Base-by-base conservation (phyloP, 2,329 filamentous ascomycete genomes). In the Penicillium sp. region DNA sequence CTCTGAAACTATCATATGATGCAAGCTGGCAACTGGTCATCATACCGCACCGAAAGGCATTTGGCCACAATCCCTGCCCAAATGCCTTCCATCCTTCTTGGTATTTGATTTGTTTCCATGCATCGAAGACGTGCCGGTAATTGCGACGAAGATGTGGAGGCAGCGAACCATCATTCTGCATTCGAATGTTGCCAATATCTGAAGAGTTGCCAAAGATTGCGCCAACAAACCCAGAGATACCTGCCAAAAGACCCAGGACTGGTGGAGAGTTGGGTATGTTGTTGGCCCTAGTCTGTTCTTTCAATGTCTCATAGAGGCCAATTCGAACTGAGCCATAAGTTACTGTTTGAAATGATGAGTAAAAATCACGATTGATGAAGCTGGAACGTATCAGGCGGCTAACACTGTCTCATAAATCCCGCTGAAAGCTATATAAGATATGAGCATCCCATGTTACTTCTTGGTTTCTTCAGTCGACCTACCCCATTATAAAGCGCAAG, bases 21-120 rank as follows among this genome's bases (percentile, higher is more conserved):
- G 90, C 91, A 39, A 96, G 78, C 75, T 96, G 91, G 8, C 84
- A 84, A 29, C 89, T 88, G 1, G 91, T 95, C 91, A 95, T 95
- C 67, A 92, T 83, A n/a, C 89, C 86, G 10, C 90, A 91, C 57
- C 90, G 83, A 62, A 86, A 82, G 64, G 84, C 87, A 75, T 96
- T 96, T 49, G 91, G 90, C 81, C 89, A 86, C 30, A 92, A 34
- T 2, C 63, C 65, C 34, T 66, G 60, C 8, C 36, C 46, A 19
- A 67, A 65, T 1, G 58, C 43, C 13, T 35, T 48, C 58, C 56
- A 60, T 7, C 65, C 64, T 42, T 64, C 61, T n/a, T 50, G 11
- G 3, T 47, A 56, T 19, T 60, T 65, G 58, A 65, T 67, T 42
- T 62, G 58, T 13, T 50, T 32, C 61, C 63, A 66, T 3, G 62